Evolutionary conservation across 2,329 filamentous ascomycete species (phyloP).

Genomic region (Tympanopsis confertula): DNA sequence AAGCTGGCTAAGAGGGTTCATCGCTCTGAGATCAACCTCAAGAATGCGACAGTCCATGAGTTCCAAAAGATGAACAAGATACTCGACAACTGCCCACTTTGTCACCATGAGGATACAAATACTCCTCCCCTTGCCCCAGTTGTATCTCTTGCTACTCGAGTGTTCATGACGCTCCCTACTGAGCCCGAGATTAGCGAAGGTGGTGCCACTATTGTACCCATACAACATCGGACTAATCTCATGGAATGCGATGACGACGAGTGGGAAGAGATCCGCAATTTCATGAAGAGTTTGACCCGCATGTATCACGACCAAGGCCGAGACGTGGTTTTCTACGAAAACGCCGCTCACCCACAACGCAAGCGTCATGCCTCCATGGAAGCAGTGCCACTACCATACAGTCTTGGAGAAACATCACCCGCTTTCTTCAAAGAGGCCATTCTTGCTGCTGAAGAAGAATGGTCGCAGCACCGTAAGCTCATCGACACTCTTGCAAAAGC

Average conservation of each 20-base stretch:
- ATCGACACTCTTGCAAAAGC: slow-evolving; percentile 70
- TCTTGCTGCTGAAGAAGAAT: slow-evolving; percentile 76
- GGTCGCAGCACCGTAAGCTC: slow-evolving; percentile 88
- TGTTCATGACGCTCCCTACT: slow-evolving; percentile 79
- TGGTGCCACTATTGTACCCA: slow-evolving; percentile 78
- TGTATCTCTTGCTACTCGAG: slow-evolving; percentile 73
- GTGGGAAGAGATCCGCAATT: slow-evolving; percentile 98
- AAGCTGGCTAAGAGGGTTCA: slow-evolving; percentile 81
- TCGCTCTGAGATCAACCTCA: slow-evolving; percentile 77
- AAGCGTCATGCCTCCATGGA: slow-evolving; percentile 77
- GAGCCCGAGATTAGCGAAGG: slow-evolving; percentile 74
- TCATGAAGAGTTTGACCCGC: slow-evolving; percentile 90
- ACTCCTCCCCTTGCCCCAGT: slow-evolving; percentile 69
- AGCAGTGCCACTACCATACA: slow-evolving; percentile 78
- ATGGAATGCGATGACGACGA: slow-evolving; percentile 98
- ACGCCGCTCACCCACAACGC: slow-evolving; percentile 70
- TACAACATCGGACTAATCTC: slow-evolving; percentile 77
- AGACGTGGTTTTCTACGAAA: slow-evolving; percentile 94
- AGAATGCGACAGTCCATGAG: slow-evolving; percentile 75
- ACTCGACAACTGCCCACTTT: slow-evolving; percentile 79
- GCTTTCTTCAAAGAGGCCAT: slow-evolving; percentile 96
- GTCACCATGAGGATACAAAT: slow-evolving; percentile 76
- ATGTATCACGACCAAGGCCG: slow-evolving; percentile 91
- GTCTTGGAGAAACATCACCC: slow-evolving; percentile 79
- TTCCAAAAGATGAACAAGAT: slow-evolving; percentile 82